Conservation (phyloP, 1,284 basidiomycete genomes). For the Trametes pubescens region DNA sequence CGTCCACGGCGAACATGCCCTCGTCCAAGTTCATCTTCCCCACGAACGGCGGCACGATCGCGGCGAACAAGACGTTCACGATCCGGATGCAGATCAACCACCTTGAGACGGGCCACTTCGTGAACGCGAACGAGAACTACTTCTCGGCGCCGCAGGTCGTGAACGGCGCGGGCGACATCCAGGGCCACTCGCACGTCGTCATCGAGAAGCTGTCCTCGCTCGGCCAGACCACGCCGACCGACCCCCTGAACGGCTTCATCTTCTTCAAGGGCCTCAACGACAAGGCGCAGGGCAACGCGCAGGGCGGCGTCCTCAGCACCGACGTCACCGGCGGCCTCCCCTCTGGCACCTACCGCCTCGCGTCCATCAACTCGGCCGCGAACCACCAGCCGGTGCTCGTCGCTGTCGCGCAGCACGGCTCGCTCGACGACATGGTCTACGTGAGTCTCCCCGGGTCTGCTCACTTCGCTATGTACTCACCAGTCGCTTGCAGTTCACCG, state of each 20-base stretch:
- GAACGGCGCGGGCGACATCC: constrained; percentile 57
- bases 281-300: constrained; percentile 37
- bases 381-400: constrained; percentile 71
- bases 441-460: constrained; percentile 45
- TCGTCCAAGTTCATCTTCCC: constrained; percentile 58
- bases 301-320: constrained; percentile 60
- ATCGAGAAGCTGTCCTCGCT: constrained; percentile 64
- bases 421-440: constrained; percentile 69
- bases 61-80: constrained; percentile 55
- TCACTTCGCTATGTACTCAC: not conserved
- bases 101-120: constrained; percentile 61
- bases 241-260: constrained; percentile 62
- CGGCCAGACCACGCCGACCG: constrained; percentile 58
- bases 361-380: constrained; percentile 57
- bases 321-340: constrained; percentile 67
- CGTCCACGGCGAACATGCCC: constrained; percentile 55
- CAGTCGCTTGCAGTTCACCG: constrained; percentile 52
- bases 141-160: constrained; percentile 66
- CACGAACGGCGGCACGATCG: constrained; percentile 51
- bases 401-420: constrained; percentile 43
- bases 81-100: constrained; percentile 57
- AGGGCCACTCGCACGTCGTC: constrained; percentile 71
- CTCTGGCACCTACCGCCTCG: constrained; percentile 63
- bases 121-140: constrained; percentile 62
- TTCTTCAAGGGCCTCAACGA: constrained; percentile 77